Evolutionary conservation across 1,284 basidiomycete species (phyloP).

Genomic region (Lentinula novae-zelandiae): DNA sequence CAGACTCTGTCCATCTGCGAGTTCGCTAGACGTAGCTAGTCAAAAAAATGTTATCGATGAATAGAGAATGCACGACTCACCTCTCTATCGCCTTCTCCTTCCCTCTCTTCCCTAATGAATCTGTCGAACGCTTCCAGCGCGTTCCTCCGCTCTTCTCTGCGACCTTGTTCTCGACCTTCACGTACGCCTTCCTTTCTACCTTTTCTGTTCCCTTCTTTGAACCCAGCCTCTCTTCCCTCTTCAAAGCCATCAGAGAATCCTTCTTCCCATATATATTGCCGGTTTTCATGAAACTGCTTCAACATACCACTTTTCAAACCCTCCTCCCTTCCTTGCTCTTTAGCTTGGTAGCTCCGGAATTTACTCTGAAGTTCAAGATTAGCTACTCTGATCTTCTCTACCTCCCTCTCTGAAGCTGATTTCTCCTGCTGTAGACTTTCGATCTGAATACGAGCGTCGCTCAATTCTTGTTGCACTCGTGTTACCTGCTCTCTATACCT

Average conservation of each 20-base stretch:
- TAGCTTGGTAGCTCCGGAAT: conserved; percentile 44
- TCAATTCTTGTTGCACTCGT: conserved; percentile 44
- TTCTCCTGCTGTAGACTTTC: conserved; percentile 39
- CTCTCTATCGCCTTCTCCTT: conserved; percentile 16
- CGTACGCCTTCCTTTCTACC: conserved; percentile 41
- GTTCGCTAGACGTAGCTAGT: conserved; percentile 20
- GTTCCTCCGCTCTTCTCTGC: conserved; percentile 43
- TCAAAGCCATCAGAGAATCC: conserved; percentile 37
- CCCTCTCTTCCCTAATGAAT: conserved; percentile 43
- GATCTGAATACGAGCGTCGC: conserved; percentile 39
- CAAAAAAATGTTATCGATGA: background rate
- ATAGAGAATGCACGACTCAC: background rate
- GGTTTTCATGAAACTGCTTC: conserved; percentile 43
- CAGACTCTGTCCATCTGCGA: conserved; percentile 20
- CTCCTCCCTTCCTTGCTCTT: conserved; percentile 43
- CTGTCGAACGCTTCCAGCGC: conserved; percentile 53
- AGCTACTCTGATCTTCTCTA: conserved; percentile 42
- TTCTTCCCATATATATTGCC: conserved; percentile 41
- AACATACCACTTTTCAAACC: conserved; percentile 33
- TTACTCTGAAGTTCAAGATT: conserved; percentile 43
- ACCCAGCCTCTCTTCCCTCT: conserved; percentile 37
- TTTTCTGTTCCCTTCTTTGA: conserved; percentile 37
- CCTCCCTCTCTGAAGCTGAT: conserved; percentile 43
- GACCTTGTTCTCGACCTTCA: conserved; percentile 38
- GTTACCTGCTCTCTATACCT: conserved; percentile 46